Conservation (phyloP, 2,329 filamentous ascomycete genomes). For the Diaporthe velutina region DNA sequence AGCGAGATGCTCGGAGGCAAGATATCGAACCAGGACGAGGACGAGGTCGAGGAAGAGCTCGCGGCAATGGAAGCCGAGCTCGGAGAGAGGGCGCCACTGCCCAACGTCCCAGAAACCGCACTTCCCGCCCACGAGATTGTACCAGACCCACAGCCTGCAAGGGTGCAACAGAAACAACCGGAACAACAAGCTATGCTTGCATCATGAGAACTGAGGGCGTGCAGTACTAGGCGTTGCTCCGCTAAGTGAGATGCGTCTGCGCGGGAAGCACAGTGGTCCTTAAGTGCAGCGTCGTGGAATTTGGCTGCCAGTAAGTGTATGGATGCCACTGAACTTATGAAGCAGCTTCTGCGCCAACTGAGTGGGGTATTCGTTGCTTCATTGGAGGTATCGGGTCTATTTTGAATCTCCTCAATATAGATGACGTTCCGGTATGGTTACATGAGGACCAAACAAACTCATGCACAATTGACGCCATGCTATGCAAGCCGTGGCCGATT, state of each 20-base stretch:
- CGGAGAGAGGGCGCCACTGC: conserved; percentile 39
- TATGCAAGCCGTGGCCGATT: background rate
- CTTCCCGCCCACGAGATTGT: conserved; percentile 41
- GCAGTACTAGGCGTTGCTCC: background rate
- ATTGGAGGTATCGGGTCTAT: background rate
- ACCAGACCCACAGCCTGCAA: conserved; percentile 37
- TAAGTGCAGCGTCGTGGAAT: background rate
- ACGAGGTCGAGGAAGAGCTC: conserved; percentile 97
- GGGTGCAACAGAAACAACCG: conserved; percentile 40
- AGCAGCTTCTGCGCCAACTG: background rate
- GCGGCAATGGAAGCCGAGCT: conserved; percentile 80
- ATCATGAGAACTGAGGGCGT: conserved; percentile 13
- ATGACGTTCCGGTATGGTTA: background rate
- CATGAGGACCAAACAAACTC: background rate
- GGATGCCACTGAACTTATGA: background rate
- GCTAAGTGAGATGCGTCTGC: background rate
- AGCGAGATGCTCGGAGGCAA: conserved; percentile 89
- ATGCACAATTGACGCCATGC: background rate
- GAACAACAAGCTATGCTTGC: conserved; percentile 48
- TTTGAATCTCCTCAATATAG: background rate
- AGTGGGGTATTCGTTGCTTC: too few relatives aligned
- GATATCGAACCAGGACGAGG: conserved; percentile 95
- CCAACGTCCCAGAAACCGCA: conserved; percentile 46
- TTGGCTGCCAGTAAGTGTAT: background rate
- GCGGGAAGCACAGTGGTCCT: background rate